Base-by-base conservation (phyloP, 352 stramenopile genomes). In the Salisapilia sapeloensis region DNA sequence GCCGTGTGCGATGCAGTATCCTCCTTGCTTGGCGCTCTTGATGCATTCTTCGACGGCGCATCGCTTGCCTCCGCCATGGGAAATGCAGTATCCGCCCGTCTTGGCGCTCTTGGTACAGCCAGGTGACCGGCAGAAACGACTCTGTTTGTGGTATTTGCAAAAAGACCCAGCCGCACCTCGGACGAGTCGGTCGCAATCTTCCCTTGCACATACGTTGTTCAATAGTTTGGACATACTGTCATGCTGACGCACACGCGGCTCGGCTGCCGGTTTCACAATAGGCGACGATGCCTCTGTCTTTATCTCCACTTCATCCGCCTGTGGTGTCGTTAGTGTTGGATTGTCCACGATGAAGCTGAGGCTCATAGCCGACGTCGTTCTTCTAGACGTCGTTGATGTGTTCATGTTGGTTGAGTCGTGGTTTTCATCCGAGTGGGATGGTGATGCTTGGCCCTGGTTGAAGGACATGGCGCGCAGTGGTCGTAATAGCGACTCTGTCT, bases 331-430 rank as follows among this genome's bases (percentile, higher is more conserved):
- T n/a, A n/a, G n/a, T n/a, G n/a, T n/a, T n/a, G n/a, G n/a, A n/a
- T 67, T 40, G 49, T 85, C 77, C 33, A 82, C 74, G 50, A 85
- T 85, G 45, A 69, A 85, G 60, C 70, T 82, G 31, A 85, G 66
- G 14, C 70, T 80, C 70, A 85, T 85, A 42, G 69, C 67, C 11
- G 64, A 58, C 29, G 79, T 79, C 32, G 60, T 56, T 16, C 50
- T 69, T 23, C 66, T 59, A 29, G n/a, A n/a, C n/a, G n/a, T n/a
- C n/a, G 50, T 52, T 32, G 41, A 32, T 10, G 46, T 46, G 24
- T 37, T 35, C 1, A 42, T 40, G 23, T 42, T 54, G 6, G 36
- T 35, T 23, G 33, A 46, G 31, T 45, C 41, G 32, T 29, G 38
- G 31, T 19, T 26, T 28, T 37, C n/a, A n/a, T n/a, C n/a, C n/a